phyloP scores from a whole-genome alignment of 164 flowering plant species.

The Cinnamomum chago region DNA sequence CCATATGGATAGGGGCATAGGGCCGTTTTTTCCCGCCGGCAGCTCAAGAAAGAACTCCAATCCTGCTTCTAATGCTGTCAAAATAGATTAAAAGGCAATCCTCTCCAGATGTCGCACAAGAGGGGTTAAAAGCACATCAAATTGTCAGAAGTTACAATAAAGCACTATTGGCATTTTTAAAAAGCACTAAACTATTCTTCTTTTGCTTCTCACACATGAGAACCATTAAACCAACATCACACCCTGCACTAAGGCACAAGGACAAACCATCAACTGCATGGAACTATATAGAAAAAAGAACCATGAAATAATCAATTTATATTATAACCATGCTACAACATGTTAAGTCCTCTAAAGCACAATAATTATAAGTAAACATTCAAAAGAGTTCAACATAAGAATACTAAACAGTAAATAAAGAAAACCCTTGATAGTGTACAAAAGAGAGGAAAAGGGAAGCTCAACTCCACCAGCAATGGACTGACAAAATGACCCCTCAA shows the following conservation, averaged over 20 bases:
- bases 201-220: background rate
- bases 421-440: too few relatives aligned
- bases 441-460: too few relatives aligned
- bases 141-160: slow-evolving; percentile 16
- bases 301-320: background rate
- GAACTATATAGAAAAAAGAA: background rate
- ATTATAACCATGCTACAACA: background rate
- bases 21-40: slow-evolving; percentile 28
- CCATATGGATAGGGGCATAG: slow-evolving; percentile 17
- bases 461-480: too few relatives aligned
- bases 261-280: background rate
- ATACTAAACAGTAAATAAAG: too few relatives aligned
- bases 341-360: too few relatives aligned
- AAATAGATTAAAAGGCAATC: slow-evolving; percentile 43
- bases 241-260: background rate
- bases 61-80: slow-evolving; percentile 65
- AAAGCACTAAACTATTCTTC: background rate
- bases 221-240: background rate
- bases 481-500: too few relatives aligned
- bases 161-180: background rate
- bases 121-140: slow-evolving; percentile 29
- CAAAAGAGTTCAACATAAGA: too few relatives aligned
- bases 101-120: slow-evolving; percentile 37
- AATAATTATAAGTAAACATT: too few relatives aligned
- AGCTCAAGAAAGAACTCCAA: slow-evolving; percentile 57